phyloP scores from a whole-genome alignment of 1,139 yeast species.

The Suhomyces kunorum region DNA sequence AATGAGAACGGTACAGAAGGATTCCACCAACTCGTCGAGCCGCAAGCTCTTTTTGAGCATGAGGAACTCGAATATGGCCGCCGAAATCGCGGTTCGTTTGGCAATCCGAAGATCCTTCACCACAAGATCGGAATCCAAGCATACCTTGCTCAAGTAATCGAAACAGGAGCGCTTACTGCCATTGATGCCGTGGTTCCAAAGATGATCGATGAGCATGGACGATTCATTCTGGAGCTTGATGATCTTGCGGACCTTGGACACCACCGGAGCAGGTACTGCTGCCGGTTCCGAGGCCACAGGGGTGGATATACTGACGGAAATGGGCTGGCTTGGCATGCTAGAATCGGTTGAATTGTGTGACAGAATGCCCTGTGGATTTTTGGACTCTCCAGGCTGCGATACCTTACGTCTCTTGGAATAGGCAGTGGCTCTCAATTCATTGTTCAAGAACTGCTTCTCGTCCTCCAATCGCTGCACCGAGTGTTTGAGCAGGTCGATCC shows the following conservation, averaged over 20 bases:
- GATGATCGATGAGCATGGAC: conserved; percentile 35
- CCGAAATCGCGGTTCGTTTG: conserved; percentile 34
- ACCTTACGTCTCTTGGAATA: conserved; percentile 14
- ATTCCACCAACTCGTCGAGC: conserved; percentile 45
- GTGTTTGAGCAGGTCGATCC: conserved; percentile 42
- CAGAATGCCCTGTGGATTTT: background rate
- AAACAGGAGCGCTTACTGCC: conserved; percentile 54
- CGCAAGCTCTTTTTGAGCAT: conserved; percentile 44
- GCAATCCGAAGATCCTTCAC: conserved; percentile 32
- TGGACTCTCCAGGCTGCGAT: background rate
- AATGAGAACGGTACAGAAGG: conserved; percentile 43
- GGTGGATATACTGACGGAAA: conserved; percentile 8
- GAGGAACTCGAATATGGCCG: conserved; percentile 37
- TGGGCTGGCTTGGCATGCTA: background rate
- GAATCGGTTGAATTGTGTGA: background rate
- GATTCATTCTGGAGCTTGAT: conserved; percentile 38
- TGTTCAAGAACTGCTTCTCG: conserved; percentile 64
- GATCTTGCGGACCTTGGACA: conserved; percentile 12
- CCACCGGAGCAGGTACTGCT: background rate
- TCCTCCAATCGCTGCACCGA: conserved; percentile 62
- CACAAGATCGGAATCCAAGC: conserved; percentile 36
- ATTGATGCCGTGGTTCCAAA: conserved; percentile 45
- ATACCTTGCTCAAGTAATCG: conserved; percentile 49
- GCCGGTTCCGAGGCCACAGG: background rate
- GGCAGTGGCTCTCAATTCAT: conserved; percentile 36